Evolutionary conservation across 306 rosid species (phyloP).

Genomic region (Inga laurina): DNA sequence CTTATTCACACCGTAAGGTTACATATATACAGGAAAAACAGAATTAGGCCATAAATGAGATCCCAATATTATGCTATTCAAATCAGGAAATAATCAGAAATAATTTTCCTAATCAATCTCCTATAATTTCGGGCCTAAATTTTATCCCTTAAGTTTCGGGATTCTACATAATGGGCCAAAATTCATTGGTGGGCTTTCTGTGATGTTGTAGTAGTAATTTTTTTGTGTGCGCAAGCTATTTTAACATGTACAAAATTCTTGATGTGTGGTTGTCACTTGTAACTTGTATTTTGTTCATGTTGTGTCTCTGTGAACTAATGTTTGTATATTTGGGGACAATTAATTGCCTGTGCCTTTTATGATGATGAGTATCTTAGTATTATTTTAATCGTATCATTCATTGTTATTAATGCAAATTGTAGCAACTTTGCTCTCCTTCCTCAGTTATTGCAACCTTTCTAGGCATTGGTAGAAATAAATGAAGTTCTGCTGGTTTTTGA

Average conservation of each 20-base stretch:
- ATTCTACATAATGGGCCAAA: background rate
- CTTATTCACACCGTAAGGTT: no score
- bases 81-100: no score
- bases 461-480: slow-evolving; percentile 20
- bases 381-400: slow-evolving; percentile 5
- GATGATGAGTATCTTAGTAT: background rate
- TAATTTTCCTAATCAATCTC: no score
- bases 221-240: background rate
- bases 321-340: slow-evolving; percentile 13
- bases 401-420: background rate
- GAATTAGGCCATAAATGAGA: no score
- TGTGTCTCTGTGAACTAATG: background rate
- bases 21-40: no score
- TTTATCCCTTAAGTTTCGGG: no score
- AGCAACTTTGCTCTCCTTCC: slow-evolving; percentile 1
- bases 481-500: slow-evolving; percentile 4
- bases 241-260: slow-evolving; percentile 14
- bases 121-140: no score
- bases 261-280: background rate
- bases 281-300: slow-evolving; percentile 20
- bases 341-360: slow-evolving; percentile 14
- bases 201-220: slow-evolving; percentile 16
- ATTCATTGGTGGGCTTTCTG: slow-evolving; percentile 14
- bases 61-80: no score
- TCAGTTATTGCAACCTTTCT: slow-evolving; percentile 2